phyloP scores from a whole-genome alignment of 2,329 filamentous ascomycete species.

The Helminthosporium solani region DNA sequence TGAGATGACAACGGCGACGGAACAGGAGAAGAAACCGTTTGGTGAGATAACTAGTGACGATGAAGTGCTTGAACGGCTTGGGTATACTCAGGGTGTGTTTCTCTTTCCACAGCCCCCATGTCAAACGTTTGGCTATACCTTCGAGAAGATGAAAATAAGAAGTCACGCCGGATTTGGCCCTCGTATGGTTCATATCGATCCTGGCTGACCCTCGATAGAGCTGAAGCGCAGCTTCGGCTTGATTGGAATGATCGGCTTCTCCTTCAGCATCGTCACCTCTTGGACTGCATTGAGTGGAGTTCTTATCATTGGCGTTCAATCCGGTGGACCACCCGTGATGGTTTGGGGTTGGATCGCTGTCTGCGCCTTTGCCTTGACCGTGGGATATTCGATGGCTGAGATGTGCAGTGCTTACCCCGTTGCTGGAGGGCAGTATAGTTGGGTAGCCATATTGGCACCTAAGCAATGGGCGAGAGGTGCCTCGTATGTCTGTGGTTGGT shows the following conservation, averaged over 20 bases:
- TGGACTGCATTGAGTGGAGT: slow-evolving; percentile 60
- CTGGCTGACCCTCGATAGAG: slow-evolving; percentile 41
- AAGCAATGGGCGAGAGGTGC: slow-evolving; percentile 38
- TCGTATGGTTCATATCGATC: not conserved
- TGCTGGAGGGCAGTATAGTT: slow-evolving; percentile 59
- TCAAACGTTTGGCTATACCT: not conserved
- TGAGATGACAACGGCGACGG: not conserved
- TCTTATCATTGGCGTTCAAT: slow-evolving; percentile 57
- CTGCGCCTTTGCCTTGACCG: slow-evolving; percentile 52
- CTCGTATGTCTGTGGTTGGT: slow-evolving; percentile 45
- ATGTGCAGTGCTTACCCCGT: slow-evolving; percentile 58
- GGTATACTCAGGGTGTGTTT: slow-evolving; percentile 42
- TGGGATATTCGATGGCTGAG: slow-evolving; percentile 61
- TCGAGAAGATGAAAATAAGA: too few relatives aligned
- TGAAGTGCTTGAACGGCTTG: slow-evolving; percentile 43
- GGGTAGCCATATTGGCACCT: slow-evolving; percentile 59
- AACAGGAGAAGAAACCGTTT: slow-evolving; percentile 24
- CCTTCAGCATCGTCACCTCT: slow-evolving; percentile 59
- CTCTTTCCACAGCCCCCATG: too few relatives aligned
- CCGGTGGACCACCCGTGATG: slow-evolving; percentile 60
- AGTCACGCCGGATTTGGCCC: too few relatives aligned
- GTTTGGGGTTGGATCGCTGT: slow-evolving; percentile 59
- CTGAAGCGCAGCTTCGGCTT: slow-evolving; percentile 58
- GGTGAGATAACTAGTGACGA: slow-evolving; percentile 36
- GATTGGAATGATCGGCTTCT: slow-evolving; percentile 60